A percentile compares a stretch with the other conserved stretches of the same genome.
Conservation (phyloP, 169 alveolate genomes). For the Perkinsus chesapeaki region DNA sequence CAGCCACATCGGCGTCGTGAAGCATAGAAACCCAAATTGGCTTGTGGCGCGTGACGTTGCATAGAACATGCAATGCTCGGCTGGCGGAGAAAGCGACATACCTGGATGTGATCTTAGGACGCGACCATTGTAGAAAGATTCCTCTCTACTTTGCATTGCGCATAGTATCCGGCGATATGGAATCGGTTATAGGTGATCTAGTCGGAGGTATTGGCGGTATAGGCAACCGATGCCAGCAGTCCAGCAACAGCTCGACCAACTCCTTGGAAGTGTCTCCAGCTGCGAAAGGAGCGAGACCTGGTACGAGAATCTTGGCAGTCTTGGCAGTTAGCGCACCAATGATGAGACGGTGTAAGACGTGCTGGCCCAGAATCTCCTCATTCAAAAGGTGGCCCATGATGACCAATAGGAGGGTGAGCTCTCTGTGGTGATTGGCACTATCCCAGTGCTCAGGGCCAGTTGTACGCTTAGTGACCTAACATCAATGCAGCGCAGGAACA, state of each 20-base stretch:
- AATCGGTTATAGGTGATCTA: not conserved
- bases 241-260: not conserved
- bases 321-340: not conserved
- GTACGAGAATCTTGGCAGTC: not conserved
- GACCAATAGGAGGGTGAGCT: not conserved
- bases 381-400: not conserved
- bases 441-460: not conserved
- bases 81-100: not conserved
- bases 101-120: not conserved
- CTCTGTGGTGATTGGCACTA: not conserved
- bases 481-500: not conserved
- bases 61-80: not conserved
- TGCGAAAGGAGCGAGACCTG: not conserved
- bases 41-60: not conserved
- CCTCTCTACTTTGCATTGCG: not conserved
- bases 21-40: not conserved
- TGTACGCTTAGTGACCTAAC: not conserved
- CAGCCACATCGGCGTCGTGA: not conserved
- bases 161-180: not conserved
- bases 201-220: not conserved
- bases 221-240: not conserved
- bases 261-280: not conserved
- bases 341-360: not conserved
- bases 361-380: not conserved
- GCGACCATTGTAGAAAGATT: not conserved